A percentile compares a stretch with the other conserved stretches of the same genome.
phyloP scores from a whole-genome alignment of 495 filamentous ascomycete species.

The Penicillium alfredii region DNA sequence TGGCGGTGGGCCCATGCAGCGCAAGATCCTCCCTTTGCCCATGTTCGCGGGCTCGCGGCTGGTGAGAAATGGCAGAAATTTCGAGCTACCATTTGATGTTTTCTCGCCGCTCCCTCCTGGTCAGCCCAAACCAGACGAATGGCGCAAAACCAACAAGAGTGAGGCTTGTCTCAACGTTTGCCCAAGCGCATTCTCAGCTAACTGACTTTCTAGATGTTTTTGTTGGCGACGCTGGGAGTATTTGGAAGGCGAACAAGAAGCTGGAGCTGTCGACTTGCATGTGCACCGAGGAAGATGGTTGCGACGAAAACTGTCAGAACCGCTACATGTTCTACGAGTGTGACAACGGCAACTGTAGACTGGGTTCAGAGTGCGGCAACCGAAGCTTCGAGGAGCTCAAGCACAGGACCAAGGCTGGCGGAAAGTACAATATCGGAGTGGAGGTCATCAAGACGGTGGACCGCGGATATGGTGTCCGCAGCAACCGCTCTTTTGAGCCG shows the following conservation, averaged over 20 bases:
- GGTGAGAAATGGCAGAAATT: conserved; percentile 65
- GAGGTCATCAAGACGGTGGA: conserved; percentile 88
- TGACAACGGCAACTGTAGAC: conserved; percentile 78
- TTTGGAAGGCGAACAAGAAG: conserved; percentile 75
- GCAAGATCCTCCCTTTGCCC: conserved; percentile 54
- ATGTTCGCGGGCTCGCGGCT: conserved; percentile 59
- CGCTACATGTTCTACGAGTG: conserved; percentile 97
- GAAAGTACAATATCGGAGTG: conserved; percentile 83
- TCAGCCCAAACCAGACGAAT: conserved; percentile 85
- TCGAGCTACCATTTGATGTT: conserved; percentile 81
- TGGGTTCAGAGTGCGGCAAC: conserved; percentile 73
- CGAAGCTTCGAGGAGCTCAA: conserved; percentile 78
- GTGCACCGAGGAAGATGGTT: conserved; percentile 71
- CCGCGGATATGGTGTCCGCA: conserved; percentile 85
- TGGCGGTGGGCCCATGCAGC: conserved; percentile 33
- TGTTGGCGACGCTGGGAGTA: conserved; percentile 75
- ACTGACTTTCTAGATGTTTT: conserved; percentile 64
- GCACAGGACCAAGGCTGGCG: conserved; percentile 66
- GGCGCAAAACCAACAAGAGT: conserved; percentile 88
- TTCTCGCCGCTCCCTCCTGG: conserved; percentile 79
- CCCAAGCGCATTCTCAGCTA: conserved; percentile 7
- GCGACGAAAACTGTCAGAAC: conserved; percentile 86
- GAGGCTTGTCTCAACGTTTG: conserved; percentile 21
- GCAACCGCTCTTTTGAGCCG: conserved; percentile 78
- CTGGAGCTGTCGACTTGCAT: conserved; percentile 74